Evolutionary conservation across 2,329 filamentous ascomycete genomes (phyloP), one percentile per base, ranked within the genome.

Genomic region (Pochonia chlamydosporia): DNA sequence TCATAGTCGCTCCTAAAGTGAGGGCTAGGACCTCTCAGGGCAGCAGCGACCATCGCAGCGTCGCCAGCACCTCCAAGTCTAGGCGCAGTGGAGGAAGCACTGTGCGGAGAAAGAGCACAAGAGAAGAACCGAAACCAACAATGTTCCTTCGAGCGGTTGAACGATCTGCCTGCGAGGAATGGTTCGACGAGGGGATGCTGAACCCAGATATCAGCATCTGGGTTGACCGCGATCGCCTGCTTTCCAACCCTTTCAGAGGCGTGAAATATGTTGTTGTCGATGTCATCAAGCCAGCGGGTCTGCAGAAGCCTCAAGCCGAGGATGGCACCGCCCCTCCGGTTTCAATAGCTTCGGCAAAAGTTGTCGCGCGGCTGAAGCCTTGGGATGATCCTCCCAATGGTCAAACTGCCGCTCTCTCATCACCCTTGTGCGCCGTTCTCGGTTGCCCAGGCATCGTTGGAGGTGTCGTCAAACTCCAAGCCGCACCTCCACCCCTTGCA

Each of bases 1-100:
- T 99, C 43, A 95, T 97, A 54, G 93, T 99, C 50, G 93, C 93
- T 3, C 93, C 93, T 1, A 99, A 99, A 70, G 86, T 85, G 23
- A 81, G 92, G 47, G 76, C 86, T 36, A 90, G 88, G 63, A 70
- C 76, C 28, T 73, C 81, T 3, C 79, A 84, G 47, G 76, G 70
- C 49, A 79, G 74, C n/a, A 80, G 82, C 31, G 89, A 95, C 56
- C 89, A 79, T 60, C 78, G 85, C 49, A 96, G 91, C 61, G 85
- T 91, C 8, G 78, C 84, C 0, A 89, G 87, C 57, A 85, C 85
- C 2, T 89, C 89, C 39, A 84, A 85, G 55, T 89, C 84, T 58
- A 92, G 88, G 61, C 78, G 84, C 8, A 85, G 87, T 63, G 93
- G 86, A 57, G 76, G 82, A 18, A 95, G 89, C 61, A 87, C 85